Conservation (phyloP, 257 asterid species). For the Datura wrightii region DNA sequence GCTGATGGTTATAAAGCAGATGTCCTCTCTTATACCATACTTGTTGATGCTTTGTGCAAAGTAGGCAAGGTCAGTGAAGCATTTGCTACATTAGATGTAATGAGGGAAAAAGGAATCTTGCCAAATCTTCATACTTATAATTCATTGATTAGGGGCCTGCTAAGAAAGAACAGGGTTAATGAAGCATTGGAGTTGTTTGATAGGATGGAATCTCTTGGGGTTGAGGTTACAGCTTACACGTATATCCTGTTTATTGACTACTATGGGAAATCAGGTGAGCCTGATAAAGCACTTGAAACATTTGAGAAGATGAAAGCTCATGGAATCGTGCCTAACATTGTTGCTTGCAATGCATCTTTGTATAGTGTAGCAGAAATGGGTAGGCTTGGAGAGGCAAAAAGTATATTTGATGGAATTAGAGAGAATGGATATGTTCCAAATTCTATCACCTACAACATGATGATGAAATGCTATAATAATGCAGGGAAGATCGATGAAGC, state of each 20-base stretch:
- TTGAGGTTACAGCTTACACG: constrained; percentile 65
- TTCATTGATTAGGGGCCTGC: constrained; percentile 82
- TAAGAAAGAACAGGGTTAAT: constrained; percentile 59
- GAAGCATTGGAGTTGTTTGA: constrained; percentile 73
- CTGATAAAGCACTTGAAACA: constrained; percentile 78
- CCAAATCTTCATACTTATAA: constrained; percentile 94
- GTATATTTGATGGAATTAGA: constrained; percentile 70
- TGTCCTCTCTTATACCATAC: constrained; percentile 84
- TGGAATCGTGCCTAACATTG: constrained; percentile 83
- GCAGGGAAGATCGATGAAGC: constrained; percentile 86
- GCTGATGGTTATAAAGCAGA: constrained; percentile 81
- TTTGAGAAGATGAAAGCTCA: constrained; percentile 85
- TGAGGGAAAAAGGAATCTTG: constrained; percentile 64
- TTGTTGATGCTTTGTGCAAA: constrained; percentile 80
- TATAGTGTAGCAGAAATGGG: constrained; percentile 80
- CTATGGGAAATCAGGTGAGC: constrained; percentile 85
- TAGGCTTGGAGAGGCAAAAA: constrained; percentile 78
- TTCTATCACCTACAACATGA: constrained; percentile 88
- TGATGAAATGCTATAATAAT: constrained; percentile 85
- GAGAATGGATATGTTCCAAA: constrained; percentile 82
- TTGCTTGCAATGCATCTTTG: constrained; percentile 83
- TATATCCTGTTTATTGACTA: constrained; percentile 82
- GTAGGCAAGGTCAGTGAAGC: constrained; percentile 73
- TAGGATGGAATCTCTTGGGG: constrained; percentile 65
- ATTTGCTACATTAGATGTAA: constrained; percentile 61